Percentiles rank a stretch among this genome's conserved stretches.
Conservation (phyloP, 2,329 filamentous ascomycete species). For the Colletotrichum nymphaeae region DNA sequence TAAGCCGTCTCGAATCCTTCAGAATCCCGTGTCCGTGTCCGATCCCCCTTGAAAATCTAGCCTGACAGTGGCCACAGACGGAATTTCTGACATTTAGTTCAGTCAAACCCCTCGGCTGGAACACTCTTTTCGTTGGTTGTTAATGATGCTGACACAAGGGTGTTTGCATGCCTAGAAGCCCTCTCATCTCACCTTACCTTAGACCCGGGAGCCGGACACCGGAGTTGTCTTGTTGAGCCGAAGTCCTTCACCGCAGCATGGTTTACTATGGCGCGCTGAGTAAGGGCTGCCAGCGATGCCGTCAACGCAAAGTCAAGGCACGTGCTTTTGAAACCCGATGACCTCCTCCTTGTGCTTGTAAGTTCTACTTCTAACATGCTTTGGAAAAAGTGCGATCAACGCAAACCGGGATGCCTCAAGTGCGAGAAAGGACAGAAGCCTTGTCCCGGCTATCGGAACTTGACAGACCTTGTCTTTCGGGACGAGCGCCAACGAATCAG, state of each 20-base stretch:
- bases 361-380: not conserved
- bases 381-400: slow-evolving; percentile 40
- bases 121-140: not conserved
- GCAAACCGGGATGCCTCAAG: slow-evolving; percentile 39
- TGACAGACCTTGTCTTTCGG: slow-evolving; percentile 40
- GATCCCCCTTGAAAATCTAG: not conserved
- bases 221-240: no score
- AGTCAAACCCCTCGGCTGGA: not conserved
- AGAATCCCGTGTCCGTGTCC: slow-evolving; percentile 7
- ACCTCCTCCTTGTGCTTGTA: not conserved
- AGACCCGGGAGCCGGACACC: no score
- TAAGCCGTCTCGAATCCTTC: not conserved
- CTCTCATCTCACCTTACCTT: not conserved
- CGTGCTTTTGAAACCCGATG: not conserved
- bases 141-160: not conserved
- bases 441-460: slow-evolving; percentile 42
- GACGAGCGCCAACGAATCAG: slow-evolving; percentile 40
- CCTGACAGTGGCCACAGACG: not conserved
- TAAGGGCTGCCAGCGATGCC: slow-evolving; percentile 43
- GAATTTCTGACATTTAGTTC: not conserved
- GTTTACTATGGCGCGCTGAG: slow-evolving; percentile 39
- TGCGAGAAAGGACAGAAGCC: slow-evolving; percentile 39
- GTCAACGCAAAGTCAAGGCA: slow-evolving; percentile 42
- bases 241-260: slow-evolving; percentile 28
- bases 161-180: not conserved